A percentile compares a stretch with the other conserved stretches of the same genome.
Evolutionary conservation across 306 rosid species (phyloP).

Genomic region (Cotoneaster glaucophyllus): DNA sequence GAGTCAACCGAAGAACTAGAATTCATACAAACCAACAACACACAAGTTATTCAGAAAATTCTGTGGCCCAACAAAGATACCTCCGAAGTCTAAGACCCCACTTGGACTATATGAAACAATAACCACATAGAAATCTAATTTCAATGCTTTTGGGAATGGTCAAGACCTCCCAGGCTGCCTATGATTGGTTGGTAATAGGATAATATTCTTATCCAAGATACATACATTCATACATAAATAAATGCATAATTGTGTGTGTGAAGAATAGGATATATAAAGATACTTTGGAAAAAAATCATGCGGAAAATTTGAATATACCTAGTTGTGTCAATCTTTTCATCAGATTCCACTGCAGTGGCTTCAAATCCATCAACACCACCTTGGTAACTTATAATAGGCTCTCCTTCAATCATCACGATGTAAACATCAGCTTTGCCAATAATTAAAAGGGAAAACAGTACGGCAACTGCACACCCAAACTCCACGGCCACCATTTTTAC

Average conservation of each 20-base stretch:
- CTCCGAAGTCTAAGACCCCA: not conserved
- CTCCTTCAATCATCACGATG: constrained; percentile 83
- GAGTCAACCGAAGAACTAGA: not conserved
- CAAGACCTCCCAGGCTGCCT: constrained; percentile 8
- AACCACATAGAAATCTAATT: not conserved
- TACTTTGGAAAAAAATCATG: not conserved
- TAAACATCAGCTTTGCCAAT: constrained; percentile 63
- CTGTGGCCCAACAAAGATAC: not conserved
- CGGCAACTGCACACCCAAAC: constrained; percentile 27
- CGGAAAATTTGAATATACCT: constrained; percentile 42
- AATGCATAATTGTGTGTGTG: not conserved
- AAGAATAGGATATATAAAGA: not conserved
- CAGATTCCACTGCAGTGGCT: constrained; percentile 95
- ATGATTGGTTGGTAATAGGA: constrained; percentile 14
- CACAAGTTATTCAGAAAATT: not conserved
- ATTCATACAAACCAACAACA: not conserved
- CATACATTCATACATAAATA: not conserved
- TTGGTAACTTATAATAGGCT: constrained; percentile 80
- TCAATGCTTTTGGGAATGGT: not conserved
- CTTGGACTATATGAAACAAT: not conserved
- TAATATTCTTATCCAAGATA: not conserved
- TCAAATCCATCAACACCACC: constrained; percentile 88
- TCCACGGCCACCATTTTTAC: constrained; percentile 42
- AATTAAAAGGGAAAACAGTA: constrained; percentile 30
- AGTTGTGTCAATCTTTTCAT: constrained; percentile 73